phyloP scores from a whole-genome alignment of 805 yeast genomes.

The Cyberlindnera mrakii region DNA sequence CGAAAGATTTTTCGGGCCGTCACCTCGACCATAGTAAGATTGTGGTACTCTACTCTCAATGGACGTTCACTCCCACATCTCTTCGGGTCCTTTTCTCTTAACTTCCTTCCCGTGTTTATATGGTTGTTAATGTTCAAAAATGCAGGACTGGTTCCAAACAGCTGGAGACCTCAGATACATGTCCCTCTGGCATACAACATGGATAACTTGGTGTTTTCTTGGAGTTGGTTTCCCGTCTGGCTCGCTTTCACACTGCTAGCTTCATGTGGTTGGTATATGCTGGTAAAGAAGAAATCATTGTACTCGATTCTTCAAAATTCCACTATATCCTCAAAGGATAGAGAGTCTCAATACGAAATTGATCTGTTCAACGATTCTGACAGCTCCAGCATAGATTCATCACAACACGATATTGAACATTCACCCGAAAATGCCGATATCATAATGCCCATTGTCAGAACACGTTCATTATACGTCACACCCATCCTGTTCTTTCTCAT shows the following conservation, averaged over 20 bases:
- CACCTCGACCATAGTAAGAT: neutral
- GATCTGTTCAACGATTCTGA: no score
- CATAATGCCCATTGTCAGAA: neutral
- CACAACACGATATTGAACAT: neutral
- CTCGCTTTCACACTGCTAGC: slow-evolving; percentile 5
- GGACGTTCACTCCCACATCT: slow-evolving; percentile 6
- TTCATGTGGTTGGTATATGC: slow-evolving; percentile 2
- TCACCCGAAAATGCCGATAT: neutral
- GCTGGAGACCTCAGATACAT: slow-evolving; percentile 47
- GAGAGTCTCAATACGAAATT: no score
- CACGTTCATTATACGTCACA: slow-evolving; percentile 2
- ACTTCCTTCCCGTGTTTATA: slow-evolving; percentile 45
- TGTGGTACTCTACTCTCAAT: slow-evolving; percentile 7
- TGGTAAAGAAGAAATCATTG: neutral
- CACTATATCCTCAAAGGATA: no score
- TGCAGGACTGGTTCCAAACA: slow-evolving; percentile 51
- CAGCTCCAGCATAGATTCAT: no score
- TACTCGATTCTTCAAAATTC: neutral
- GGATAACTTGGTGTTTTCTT: slow-evolving; percentile 36
- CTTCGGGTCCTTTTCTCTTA: slow-evolving; percentile 30
- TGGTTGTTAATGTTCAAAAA: slow-evolving; percentile 56
- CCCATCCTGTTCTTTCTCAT: slow-evolving; percentile 35
- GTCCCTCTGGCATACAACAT: slow-evolving; percentile 38
- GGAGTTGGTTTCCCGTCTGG: slow-evolving; percentile 15
- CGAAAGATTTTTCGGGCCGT: neutral